Conservation (phyloP, 2,329 filamentous ascomycete species). For the Akanthomyces uredinophilus region DNA sequence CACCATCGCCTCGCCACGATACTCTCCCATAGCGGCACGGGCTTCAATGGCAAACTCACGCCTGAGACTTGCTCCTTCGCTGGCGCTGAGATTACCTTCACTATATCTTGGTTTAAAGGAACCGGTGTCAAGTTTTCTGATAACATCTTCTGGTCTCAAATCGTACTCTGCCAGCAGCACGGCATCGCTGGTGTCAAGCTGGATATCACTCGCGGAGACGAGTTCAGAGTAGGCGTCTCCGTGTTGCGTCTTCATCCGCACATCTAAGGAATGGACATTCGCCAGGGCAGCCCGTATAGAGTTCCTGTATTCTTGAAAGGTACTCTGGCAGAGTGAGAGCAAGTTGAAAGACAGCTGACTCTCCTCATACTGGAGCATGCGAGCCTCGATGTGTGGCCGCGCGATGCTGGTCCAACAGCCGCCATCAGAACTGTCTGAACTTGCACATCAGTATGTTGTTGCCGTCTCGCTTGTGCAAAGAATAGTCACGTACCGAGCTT, state of each 20-base stretch:
- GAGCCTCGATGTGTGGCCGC: constrained; percentile 56
- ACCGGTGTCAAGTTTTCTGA: neutral
- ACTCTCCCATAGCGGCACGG: constrained; percentile 37
- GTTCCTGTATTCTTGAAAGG: constrained; percentile 46
- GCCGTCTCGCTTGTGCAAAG: neutral
- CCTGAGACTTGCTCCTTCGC: constrained; percentile 32
- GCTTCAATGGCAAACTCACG: constrained; percentile 37
- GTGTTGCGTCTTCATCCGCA: constrained; percentile 21
- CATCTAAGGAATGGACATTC: constrained; percentile 34
- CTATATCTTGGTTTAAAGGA: neutral
- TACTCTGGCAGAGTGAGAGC: constrained; percentile 66
- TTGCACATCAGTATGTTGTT: constrained; percentile 2
- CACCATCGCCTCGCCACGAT: constrained; percentile 42
- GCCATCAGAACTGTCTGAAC: constrained; percentile 17
- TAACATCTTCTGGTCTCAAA: neutral
- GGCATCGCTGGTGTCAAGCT: neutral
- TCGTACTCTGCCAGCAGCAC: neutral
- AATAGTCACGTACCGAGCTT: constrained; percentile 26
- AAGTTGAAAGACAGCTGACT: constrained; percentile 70
- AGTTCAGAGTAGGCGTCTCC: neutral
- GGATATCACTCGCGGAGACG: neutral
- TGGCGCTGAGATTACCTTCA: constrained; percentile 10
- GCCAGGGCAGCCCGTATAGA: constrained; percentile 40
- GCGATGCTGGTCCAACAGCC: constrained; percentile 63
- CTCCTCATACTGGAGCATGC: constrained; percentile 63